phyloP scores from a whole-genome alignment of 441 rosid genomes.

The Cnidoscolus chayamansa region DNA sequence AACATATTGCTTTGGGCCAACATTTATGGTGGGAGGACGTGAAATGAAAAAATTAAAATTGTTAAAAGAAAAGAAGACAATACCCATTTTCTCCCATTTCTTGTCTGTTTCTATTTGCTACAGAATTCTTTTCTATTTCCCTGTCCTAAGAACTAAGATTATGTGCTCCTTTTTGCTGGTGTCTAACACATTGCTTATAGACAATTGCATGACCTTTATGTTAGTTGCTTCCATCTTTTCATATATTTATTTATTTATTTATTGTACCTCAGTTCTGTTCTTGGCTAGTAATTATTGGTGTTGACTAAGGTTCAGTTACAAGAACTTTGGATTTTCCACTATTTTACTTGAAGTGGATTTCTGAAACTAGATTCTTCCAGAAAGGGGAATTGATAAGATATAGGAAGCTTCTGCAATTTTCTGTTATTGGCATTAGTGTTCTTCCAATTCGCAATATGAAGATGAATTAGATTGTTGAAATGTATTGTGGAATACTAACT shows the following conservation, averaged over 20 bases:
- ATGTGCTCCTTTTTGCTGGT: not conserved
- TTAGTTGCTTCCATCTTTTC: not conserved
- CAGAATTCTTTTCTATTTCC: no score
- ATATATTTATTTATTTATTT: no score
- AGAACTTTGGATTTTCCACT: not conserved
- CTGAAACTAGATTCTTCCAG: not conserved
- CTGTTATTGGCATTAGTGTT: conserved; percentile 11
- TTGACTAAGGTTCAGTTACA: conserved; percentile 3
- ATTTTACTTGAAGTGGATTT: conserved; percentile 7
- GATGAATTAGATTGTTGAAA: conserved; percentile 18
- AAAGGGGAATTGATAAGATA: conserved; percentile 5
- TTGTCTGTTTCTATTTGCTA: not conserved
- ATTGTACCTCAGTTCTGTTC: not conserved
- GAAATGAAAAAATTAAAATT: not conserved
- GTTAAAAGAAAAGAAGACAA: not conserved
- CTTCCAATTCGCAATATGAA: conserved; percentile 14
- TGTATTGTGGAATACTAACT: conserved; percentile 17
- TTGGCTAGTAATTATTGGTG: not conserved
- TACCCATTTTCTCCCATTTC: not conserved
- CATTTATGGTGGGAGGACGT: no score
- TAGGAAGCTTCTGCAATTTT: not conserved
- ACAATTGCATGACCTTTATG: not conserved
- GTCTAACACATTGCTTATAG: not conserved
- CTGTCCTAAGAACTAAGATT: not conserved
- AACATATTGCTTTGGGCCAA: not conserved